A percentile compares a stretch with the other conserved stretches of the same genome.
phyloP scores from a whole-genome alignment of 148 eudicot genomes.

The Chenopodium suecicum region DNA sequence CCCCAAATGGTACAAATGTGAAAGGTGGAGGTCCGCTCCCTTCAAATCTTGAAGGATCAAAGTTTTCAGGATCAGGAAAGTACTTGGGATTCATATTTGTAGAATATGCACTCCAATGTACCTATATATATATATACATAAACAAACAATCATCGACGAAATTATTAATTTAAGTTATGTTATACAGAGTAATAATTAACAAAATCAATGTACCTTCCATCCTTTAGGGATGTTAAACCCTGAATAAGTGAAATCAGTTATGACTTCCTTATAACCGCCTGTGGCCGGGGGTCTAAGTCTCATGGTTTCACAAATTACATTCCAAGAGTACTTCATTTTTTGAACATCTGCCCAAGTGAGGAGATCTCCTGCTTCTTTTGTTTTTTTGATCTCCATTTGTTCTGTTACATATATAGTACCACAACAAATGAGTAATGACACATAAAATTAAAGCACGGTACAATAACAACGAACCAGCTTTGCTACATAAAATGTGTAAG shows the following conservation, averaged over 20 bases:
- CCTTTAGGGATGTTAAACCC: slow-evolving; percentile 36
- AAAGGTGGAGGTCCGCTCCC: not conserved
- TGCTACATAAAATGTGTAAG: too few species aligned
- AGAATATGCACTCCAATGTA: slow-evolving; percentile 4
- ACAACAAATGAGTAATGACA: too few species aligned
- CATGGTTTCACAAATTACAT: slow-evolving; percentile 26
- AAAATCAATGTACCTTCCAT: slow-evolving; percentile 25
- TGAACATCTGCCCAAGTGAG: slow-evolving; percentile 31
- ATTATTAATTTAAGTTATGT: too few species aligned
- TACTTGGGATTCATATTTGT: slow-evolving; percentile 7
- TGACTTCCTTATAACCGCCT: slow-evolving; percentile 29
- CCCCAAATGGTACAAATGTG: slow-evolving; percentile 6
- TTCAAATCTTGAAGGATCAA: slow-evolving; percentile 13
- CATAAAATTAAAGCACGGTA: too few species aligned
- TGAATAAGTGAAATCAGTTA: slow-evolving; percentile 25
- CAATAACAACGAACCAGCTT: too few species aligned
- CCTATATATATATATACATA: not conserved
- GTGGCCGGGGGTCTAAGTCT: slow-evolving; percentile 27
- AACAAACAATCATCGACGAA: too few species aligned
- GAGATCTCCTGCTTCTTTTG: slow-evolving; percentile 22
- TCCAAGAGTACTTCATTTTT: slow-evolving; percentile 39
- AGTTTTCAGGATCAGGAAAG: slow-evolving; percentile 8
- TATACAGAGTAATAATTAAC: too few species aligned
- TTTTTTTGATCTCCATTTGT: slow-evolving; percentile 28
- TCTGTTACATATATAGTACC: slow-evolving; percentile 8